Conservation (phyloP, 176 grass and related monocot species). For the Saccharum spontaneum region DNA sequence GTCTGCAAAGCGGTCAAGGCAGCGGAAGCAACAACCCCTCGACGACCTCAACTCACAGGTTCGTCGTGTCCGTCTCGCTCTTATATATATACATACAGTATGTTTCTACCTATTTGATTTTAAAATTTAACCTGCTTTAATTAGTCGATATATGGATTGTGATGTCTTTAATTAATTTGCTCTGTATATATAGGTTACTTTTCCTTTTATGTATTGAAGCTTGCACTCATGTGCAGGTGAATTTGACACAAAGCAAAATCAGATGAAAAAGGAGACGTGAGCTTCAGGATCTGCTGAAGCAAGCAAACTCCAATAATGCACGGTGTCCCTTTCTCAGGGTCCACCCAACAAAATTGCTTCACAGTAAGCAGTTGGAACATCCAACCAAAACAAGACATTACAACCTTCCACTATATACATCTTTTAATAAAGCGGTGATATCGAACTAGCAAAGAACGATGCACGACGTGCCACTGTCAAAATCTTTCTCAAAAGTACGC, state of each 20-base stretch:
- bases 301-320: slow-evolving; percentile 40
- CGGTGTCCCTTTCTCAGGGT: slow-evolving; percentile 15
- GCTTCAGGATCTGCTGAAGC: slow-evolving; percentile 41
- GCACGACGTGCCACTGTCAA: background rate
- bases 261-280: slow-evolving; percentile 43
- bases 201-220: slow-evolving; percentile 43
- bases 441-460: background rate
- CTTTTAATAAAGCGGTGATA: background rate
- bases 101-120: background rate
- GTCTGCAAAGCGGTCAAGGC: slow-evolving; percentile 59
- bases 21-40: slow-evolving; percentile 60
- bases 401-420: background rate
- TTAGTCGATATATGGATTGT: background rate
- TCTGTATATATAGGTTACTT: background rate
- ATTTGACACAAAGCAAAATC: slow-evolving; percentile 44
- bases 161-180: background rate
- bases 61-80: background rate
- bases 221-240: slow-evolving; percentile 59
- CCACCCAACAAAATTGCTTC: slow-evolving; percentile 9
- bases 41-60: slow-evolving; percentile 44
- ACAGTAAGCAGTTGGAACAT: background rate
- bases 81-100: background rate
- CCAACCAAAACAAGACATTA: background rate
- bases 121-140: background rate
- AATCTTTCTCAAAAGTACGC: background rate